Conservation (phyloP, 306 rosid genomes). For the Begonia fuchsioides region DNA sequence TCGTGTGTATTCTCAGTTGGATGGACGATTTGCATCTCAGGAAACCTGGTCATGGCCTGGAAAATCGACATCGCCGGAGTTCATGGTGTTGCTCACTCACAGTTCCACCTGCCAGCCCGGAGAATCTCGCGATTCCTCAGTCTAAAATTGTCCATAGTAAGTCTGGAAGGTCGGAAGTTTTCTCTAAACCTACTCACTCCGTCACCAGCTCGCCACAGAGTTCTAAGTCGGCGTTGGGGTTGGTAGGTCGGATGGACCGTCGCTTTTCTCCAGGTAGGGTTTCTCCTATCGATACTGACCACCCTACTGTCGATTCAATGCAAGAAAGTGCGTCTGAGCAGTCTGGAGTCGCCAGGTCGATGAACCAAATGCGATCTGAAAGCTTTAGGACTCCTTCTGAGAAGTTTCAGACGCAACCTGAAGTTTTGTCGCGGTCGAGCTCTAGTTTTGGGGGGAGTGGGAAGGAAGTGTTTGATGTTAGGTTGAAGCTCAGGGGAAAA, state of each 20-base stretch:
- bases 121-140: slow-evolving; percentile 8
- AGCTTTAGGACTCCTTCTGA: slow-evolving; percentile 44
- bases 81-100: slow-evolving; percentile 86
- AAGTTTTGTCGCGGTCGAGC: slow-evolving; percentile 6
- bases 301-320: slow-evolving; percentile 19
- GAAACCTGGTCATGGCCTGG: neutral
- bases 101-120: slow-evolving; percentile 55
- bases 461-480: slow-evolving; percentile 47
- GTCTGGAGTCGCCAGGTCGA: slow-evolving; percentile 19
- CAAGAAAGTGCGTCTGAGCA: slow-evolving; percentile 16
- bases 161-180: slow-evolving; percentile 7
- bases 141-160: slow-evolving; percentile 26
- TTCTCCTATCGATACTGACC: slow-evolving; percentile 61
- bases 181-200: slow-evolving; percentile 29
- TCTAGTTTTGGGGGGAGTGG: slow-evolving; percentile 10
- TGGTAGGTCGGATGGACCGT: slow-evolving; percentile 66
- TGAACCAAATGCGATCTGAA: slow-evolving; percentile 19
- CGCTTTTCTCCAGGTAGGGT: slow-evolving; percentile 87
- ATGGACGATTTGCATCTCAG: too few relatives aligned
- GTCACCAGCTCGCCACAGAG: slow-evolving; percentile 67
- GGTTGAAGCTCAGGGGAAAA: slow-evolving; percentile 77
- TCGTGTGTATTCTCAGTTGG: too few relatives aligned
- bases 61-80: slow-evolving; percentile 26
- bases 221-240: slow-evolving; percentile 58
- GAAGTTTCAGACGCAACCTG: slow-evolving; percentile 11